Evolutionary conservation across 2,329 filamentous ascomycete genomes (phyloP).

Genomic region (Westerdykella sp.): DNA sequence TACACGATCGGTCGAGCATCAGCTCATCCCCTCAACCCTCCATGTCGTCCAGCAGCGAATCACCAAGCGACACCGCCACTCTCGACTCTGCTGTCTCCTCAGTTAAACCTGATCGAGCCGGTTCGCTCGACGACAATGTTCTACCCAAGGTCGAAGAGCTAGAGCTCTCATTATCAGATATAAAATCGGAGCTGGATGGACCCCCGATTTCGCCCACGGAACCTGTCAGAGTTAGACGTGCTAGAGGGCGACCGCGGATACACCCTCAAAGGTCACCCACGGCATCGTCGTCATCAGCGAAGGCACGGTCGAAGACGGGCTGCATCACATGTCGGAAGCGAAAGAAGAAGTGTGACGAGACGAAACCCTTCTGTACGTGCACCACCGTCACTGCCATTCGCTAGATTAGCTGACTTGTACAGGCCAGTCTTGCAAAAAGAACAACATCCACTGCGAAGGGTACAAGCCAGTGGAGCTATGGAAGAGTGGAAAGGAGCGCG

Average conservation of each 20-base stretch:
- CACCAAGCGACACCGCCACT: constrained; percentile 31
- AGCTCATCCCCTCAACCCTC: constrained; percentile 38
- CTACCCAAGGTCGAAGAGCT: constrained; percentile 52
- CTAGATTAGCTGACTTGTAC: constrained; percentile 18
- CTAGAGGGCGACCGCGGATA: constrained; percentile 74
- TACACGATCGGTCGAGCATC: constrained; percentile 32
- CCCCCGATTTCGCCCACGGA: constrained; percentile 31
- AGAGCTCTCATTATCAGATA: constrained; percentile 39
- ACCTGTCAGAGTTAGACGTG: constrained; percentile 35
- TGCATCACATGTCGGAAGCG: constrained; percentile 55
- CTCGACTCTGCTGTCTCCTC: constrained; percentile 26
- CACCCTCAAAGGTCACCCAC: constrained; percentile 59
- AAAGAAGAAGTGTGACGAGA: constrained; percentile 56
- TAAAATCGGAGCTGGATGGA: constrained; percentile 32
- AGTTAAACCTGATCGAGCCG: constrained; percentile 20
- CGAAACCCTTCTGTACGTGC: constrained; percentile 40
- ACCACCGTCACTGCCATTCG: background rate
- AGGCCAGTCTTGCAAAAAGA: constrained; percentile 89
- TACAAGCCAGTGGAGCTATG: constrained; percentile 82
- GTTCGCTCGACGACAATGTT: constrained; percentile 26
- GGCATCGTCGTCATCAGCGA: constrained; percentile 64
- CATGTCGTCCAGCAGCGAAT: constrained; percentile 38
- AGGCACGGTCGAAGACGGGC: constrained; percentile 59
- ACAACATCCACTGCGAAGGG: constrained; percentile 83
- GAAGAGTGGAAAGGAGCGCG: constrained; percentile 75